Evolutionary conservation across 345 rosid species (phyloP).

Genomic region (Eucalyptus brandiana): DNA sequence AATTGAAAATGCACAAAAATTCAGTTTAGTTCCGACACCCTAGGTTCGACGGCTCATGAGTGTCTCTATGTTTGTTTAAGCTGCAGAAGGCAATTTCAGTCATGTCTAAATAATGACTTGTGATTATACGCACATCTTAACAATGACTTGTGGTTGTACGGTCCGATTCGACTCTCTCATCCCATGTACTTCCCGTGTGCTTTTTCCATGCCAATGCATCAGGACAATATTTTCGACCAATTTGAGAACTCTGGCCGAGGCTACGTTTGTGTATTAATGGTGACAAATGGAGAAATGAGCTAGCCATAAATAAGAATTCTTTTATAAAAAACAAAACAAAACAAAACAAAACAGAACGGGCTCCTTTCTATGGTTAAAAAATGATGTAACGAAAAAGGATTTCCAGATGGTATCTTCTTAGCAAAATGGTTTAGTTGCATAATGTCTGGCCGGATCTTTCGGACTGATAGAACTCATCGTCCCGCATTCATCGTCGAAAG

Average conservation of each 20-base stretch:
- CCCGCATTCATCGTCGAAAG: background rate
- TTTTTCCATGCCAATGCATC: rapidly evolving
- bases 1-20: too few relatives aligned
- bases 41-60: rapidly evolving
- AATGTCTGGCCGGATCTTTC: background rate
- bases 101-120: background rate
- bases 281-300: background rate
- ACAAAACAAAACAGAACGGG: background rate
- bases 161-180: rapidly evolving
- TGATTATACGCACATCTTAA: background rate
- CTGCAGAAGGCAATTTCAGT: rapidly evolving
- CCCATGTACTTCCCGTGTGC: rapidly evolving
- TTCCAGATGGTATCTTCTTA: background rate
- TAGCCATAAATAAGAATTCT: background rate
- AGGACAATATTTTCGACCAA: rapidly evolving
- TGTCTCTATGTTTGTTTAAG: rapidly evolving
- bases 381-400: background rate
- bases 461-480: background rate
- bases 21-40: rapidly evolving
- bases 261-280: rapidly evolving
- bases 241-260: rapidly evolving
- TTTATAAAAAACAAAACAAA: rapidly evolving
- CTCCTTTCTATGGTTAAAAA: background rate
- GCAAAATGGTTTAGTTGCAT: background rate
- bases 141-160: background rate